Evolutionary conservation across 352 stramenopile species (phyloP), one percentile per base, ranked within the genome.

Genomic region (Elongisporangium senticosum): DNA sequence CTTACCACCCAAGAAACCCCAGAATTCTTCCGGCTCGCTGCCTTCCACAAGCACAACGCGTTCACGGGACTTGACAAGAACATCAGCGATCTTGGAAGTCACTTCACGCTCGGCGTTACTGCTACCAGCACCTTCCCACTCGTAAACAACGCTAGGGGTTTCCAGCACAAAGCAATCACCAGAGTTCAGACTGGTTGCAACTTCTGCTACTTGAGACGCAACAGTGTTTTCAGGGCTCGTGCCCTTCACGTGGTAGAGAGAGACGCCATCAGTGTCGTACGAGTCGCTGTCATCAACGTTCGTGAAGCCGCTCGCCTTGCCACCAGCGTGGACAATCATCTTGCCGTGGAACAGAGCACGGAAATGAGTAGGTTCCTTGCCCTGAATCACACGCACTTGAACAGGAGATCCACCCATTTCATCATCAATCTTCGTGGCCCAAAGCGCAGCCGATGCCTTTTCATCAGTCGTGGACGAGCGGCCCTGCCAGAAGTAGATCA

Each of bases 401-500:
- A 96, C 77, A 5, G 87, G 87, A 3, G 75, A 77, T 33, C 85
- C 88, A 39, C 88, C 86, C 59, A 98, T 71, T 40, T 84, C 75
- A 50, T 96, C 87, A 56, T 96, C 89, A 33, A 97, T 72, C 49
- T 86, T 78, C 39, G 83, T 87, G 3, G 78, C 62, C 63, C 78
- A 67, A 15, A 93, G 54, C 26, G 86, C 86, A 26, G 79, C 74
- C 0, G 86, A 64, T 21, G 84, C 87, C 69, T 96, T 96, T 62
- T 97, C 89, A 68, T 97, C 89, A n/a, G 72, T 79, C 51, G 82
- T 81, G 14, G 85, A 95, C 48, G 83, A 74, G 53, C 83, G 83
- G n/a, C 90, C 90, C 62, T 96, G 85, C 79, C 89, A 97, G 70
- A 96, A 96, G 81, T 97, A 97, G 63, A 97, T 96, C 61, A 97